Evolutionary conservation across 805 yeast genomes (phyloP), one percentile per base, ranked within the genome.

Genomic region (Candida qinlingensis): DNA sequence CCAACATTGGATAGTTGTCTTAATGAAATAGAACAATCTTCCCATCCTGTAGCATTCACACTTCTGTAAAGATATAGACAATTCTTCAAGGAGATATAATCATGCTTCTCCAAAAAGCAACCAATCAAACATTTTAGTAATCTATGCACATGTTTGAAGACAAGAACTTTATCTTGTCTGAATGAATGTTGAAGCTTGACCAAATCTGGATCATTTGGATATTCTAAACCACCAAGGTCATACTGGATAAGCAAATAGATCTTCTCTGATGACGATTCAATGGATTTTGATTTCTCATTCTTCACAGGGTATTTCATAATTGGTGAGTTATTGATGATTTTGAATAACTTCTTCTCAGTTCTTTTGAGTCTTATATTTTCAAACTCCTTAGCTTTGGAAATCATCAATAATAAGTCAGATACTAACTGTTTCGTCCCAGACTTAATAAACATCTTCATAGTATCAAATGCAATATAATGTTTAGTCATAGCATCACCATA

Each of bases 1-100:
- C 79, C 81, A 25, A 79, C 61, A 6, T 74, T 76, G 29, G 72
- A 73, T 9, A 79, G 46, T 47, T 79, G 84, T 43, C 72, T 60
- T n/a, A 79, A 56, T 4, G 70, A 71, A 57, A 69, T 65, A 0
- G 75, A 59, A 0, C 73, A 57, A 45, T 70, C 72, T 51, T 77
- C 82, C 85, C 85, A 79, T 12, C 79, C 68, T 49, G 64, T 68
- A 0, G 77, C 76, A 41, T 57, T 59, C 1, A 76, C 48, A 38
- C 75, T 71, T 47, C 81, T 60, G 3, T 60, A 53, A 7, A 80
- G 50, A 41, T 60, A 62, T 6, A 78, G 54, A 3, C 74, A 53
- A 39, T 64, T 69, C 26, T 62, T 53, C 40, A 76, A 58, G 0
- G 83, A 74, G 1, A 55, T 53, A 0, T 72, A 71, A 55, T 77